Conservation (phyloP, 148 eudicot species). For the Chenopodium suecicum region DNA sequence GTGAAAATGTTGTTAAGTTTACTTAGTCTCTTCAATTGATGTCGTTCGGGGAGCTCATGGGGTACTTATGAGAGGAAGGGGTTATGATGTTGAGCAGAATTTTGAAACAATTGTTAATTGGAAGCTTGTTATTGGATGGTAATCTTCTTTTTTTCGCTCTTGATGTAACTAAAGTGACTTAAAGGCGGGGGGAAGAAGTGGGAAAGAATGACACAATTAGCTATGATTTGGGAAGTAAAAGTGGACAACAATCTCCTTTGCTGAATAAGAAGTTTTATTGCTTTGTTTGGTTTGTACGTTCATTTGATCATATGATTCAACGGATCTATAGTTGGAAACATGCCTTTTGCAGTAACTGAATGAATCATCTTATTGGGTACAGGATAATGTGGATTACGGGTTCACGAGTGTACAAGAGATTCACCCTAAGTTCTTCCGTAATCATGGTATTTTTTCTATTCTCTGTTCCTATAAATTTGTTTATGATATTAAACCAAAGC, state of each 20-base stretch:
- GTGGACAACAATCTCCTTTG: background rate
- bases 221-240: background rate
- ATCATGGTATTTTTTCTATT: slow-evolving; percentile 50
- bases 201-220: background rate
- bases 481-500: background rate
- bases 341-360: background rate
- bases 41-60: background rate
- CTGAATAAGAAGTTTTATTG: background rate
- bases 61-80: background rate
- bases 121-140: background rate
- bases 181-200: background rate
- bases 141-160: background rate
- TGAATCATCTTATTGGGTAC: slow-evolving; percentile 24
- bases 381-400: slow-evolving; percentile 94
- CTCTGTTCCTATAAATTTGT: background rate
- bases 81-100: too few species aligned
- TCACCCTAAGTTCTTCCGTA: slow-evolving; percentile 66
- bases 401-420: slow-evolving; percentile 76
- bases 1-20: too few species aligned
- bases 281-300: background rate
- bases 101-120: too few species aligned
- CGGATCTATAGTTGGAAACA: background rate
- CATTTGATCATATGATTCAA: background rate
- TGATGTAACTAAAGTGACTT: background rate
- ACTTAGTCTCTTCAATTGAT: background rate